Percentiles rank a stretch among this genome's conserved stretches.
Conservation (phyloP, 305 asterid species). For the Plantago lanceolata region DNA sequence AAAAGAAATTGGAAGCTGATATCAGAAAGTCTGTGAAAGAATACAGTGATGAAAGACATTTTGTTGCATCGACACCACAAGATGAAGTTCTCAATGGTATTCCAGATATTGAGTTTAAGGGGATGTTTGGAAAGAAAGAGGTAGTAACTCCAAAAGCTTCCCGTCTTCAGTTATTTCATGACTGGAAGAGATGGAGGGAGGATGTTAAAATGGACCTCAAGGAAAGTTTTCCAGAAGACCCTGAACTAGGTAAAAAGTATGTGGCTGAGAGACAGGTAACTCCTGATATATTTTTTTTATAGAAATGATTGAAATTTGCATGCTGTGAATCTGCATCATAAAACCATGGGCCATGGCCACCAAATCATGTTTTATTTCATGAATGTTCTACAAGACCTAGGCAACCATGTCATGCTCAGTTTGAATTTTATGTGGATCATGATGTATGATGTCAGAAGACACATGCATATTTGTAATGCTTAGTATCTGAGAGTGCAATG, state of each 20-base stretch:
- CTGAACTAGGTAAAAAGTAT: conserved; percentile 77
- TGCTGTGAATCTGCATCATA: conserved; percentile 10
- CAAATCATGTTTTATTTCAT: too few relatives aligned
- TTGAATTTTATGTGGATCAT: too few relatives aligned
- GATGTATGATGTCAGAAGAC: too few relatives aligned
- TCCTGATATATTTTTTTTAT: conserved; percentile 8
- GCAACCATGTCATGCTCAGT: too few relatives aligned
- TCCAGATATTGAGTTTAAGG: conserved; percentile 83
- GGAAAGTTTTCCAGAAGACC: conserved; percentile 59
- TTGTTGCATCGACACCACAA: conserved; percentile 57
- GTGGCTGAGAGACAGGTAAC: conserved; percentile 86
- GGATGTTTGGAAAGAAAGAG: conserved; percentile 88
- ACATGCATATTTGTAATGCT: not conserved
- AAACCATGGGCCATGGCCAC: not conserved
- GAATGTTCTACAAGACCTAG: too few relatives aligned
- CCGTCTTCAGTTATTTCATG: conserved; percentile 53
- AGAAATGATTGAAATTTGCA: conserved; percentile 12
- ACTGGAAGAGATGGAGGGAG: conserved; percentile 96
- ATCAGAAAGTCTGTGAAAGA: conserved; percentile 66
- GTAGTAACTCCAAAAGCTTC: conserved; percentile 72
- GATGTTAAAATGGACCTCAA: conserved; percentile 61
- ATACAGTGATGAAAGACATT: conserved; percentile 67
- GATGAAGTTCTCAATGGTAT: conserved; percentile 81
- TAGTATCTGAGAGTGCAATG: too few relatives aligned
- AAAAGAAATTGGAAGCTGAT: conserved; percentile 58